Evolutionary conservation across 129 eudicot genomes (phyloP).

Genomic region (Pittosporum tobira): DNA sequence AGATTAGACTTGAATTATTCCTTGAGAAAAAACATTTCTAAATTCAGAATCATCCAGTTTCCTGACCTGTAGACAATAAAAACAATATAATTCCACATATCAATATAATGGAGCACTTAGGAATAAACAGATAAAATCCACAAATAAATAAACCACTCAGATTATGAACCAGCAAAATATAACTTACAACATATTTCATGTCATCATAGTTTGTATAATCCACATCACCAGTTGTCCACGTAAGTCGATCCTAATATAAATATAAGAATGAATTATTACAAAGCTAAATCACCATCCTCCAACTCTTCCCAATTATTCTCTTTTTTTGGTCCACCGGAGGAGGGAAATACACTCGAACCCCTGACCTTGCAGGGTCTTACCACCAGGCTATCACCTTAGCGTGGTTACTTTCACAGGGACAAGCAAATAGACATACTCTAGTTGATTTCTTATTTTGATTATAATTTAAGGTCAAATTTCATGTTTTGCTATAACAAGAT

Average conservation of each 20-base stretch:
- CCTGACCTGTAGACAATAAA: conserved; percentile 42
- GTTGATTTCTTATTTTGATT: too few species aligned
- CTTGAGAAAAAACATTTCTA: conserved; percentile 66
- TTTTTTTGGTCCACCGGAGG: too few species aligned
- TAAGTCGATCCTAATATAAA: conserved; percentile 1
- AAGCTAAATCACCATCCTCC: too few species aligned
- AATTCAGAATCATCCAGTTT: conserved; percentile 91
- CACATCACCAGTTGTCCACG: conserved; percentile 86
- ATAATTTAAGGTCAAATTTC: too few species aligned
- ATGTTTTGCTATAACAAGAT: too few species aligned
- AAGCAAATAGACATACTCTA: too few species aligned
- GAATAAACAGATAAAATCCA: background rate
- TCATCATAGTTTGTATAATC: conserved; percentile 94
- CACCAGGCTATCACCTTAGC: too few species aligned
- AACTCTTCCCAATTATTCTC: too few species aligned
- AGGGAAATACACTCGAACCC: too few species aligned
- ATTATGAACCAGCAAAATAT: background rate
- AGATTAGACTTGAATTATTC: conserved; percentile 60
- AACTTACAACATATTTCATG: conserved; percentile 84
- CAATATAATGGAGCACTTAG: background rate
- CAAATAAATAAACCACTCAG: background rate
- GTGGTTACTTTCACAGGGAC: too few species aligned
- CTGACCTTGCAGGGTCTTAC: too few species aligned
- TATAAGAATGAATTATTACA: conserved; percentile 1
- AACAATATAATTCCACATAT: background rate